Evolutionary conservation across 257 asterid genomes (phyloP).

Genomic region (Rehmannia glutinosa): DNA sequence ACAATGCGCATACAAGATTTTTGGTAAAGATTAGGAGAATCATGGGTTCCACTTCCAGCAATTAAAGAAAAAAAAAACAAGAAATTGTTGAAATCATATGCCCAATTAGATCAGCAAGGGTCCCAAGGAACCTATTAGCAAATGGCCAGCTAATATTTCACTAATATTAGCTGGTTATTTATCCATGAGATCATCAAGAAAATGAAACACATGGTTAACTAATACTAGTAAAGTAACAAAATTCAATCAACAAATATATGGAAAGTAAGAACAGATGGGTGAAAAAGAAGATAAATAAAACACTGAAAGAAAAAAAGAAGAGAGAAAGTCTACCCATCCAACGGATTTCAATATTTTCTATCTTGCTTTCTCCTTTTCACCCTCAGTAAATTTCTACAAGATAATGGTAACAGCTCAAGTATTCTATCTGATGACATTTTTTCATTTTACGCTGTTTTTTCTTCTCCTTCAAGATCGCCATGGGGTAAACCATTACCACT

Average conservation of each 20-base stretch:
- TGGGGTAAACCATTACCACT: constrained; percentile 32
- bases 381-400: constrained; percentile 31
- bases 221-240: no score
- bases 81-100: not conserved
- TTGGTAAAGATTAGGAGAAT: no score
- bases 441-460: constrained; percentile 60
- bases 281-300: constrained; percentile 14
- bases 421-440: constrained; percentile 10
- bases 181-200: not conserved
- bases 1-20: no score
- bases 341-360: constrained; percentile 7
- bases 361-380: not conserved
- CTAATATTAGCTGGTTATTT: not conserved
- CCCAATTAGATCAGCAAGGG: not conserved
- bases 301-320: constrained; percentile 9
- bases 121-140: not conserved
- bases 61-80: no score
- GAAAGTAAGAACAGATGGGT: not conserved
- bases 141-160: not conserved
- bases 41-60: no score
- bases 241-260: constrained; percentile 30
- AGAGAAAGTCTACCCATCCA: not conserved
- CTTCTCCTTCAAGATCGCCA: constrained; percentile 50
- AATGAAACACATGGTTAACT: not conserved
- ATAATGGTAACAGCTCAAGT: constrained; percentile 14